Conservation (phyloP, 139 green algal species). For the Haematococcus sp. region DNA sequence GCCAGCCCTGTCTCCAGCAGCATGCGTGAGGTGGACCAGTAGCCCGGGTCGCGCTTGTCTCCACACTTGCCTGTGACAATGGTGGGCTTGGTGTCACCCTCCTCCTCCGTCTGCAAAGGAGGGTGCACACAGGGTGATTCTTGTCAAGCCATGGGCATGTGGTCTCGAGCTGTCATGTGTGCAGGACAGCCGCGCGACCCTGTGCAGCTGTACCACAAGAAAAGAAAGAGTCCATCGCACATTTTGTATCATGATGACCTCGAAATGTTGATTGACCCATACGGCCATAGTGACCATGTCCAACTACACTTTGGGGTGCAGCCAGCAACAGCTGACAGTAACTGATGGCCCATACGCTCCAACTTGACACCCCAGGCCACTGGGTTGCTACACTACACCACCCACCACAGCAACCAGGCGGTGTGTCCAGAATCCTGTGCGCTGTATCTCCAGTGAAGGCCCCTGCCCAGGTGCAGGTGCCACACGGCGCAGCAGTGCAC, state of each 20-base stretch:
- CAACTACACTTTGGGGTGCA: no score
- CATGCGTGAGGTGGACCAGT: slow-evolving; percentile 62
- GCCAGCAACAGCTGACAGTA: no score
- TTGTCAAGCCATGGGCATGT: no score
- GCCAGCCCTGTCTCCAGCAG: slow-evolving; percentile 66
- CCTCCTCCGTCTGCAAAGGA: slow-evolving; percentile 49
- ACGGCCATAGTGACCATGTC: no score
- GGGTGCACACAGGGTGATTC: neutral
- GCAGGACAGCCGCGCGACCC: neutral
- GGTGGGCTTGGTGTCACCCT: slow-evolving; percentile 14
- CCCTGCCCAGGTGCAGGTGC: slow-evolving; percentile 43
- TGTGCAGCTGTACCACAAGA: neutral
- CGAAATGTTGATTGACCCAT: no score
- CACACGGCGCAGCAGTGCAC: slow-evolving; percentile 9
- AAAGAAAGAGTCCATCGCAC: no score
- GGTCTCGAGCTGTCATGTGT: no score
- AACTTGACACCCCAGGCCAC: no score
- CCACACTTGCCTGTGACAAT: slow-evolving; percentile 31
- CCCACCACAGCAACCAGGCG: no score
- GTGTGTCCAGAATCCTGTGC: slow-evolving; percentile 45
- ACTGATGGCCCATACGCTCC: no score
- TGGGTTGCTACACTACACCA: no score
- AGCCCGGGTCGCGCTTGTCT: slow-evolving; percentile 63
- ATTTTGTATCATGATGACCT: no score
- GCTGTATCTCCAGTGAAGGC: slow-evolving; percentile 29